Evolutionary conservation across 768 basidiomycete species (phyloP).

Genomic region (Kwoniella dejecticola): DNA sequence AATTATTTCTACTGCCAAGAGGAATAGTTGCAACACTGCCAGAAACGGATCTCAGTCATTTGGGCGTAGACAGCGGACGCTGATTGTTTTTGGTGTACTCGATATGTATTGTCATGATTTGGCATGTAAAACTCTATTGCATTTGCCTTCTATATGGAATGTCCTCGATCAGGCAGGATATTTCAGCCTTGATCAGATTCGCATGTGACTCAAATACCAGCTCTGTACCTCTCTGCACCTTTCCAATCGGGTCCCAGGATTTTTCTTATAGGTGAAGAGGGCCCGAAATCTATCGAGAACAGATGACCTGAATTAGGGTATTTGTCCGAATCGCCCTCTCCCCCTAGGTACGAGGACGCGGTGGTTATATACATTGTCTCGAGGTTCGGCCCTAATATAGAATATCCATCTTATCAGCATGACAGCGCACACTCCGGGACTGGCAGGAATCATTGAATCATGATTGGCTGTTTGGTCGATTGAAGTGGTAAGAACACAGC

Average conservation of each 20-base stretch:
- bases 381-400: conserved; percentile 24
- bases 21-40: not conserved
- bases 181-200: too few relatives aligned
- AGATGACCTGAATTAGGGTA: conserved; percentile 41
- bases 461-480: too few relatives aligned
- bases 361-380: conserved; percentile 45
- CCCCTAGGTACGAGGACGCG: conserved; percentile 28
- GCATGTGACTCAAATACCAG: conserved; percentile 1
- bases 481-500: too few relatives aligned
- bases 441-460: too few relatives aligned
- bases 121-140: too few relatives aligned
- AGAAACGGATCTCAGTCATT: too few relatives aligned
- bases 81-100: too few relatives aligned
- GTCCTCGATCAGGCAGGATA: too few relatives aligned
- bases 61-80: too few relatives aligned
- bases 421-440: too few relatives aligned
- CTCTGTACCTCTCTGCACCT: conserved; percentile 35
- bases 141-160: too few relatives aligned
- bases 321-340: conserved; percentile 24
- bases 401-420: not conserved
- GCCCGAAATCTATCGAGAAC: conserved; percentile 38
- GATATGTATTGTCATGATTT: too few relatives aligned
- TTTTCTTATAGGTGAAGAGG: conserved; percentile 31
- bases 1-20: conserved; percentile 70
- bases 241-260: conserved; percentile 39